phyloP scores from a whole-genome alignment of 2,329 filamentous ascomycete genomes.

The Penicillium paneum region DNA sequence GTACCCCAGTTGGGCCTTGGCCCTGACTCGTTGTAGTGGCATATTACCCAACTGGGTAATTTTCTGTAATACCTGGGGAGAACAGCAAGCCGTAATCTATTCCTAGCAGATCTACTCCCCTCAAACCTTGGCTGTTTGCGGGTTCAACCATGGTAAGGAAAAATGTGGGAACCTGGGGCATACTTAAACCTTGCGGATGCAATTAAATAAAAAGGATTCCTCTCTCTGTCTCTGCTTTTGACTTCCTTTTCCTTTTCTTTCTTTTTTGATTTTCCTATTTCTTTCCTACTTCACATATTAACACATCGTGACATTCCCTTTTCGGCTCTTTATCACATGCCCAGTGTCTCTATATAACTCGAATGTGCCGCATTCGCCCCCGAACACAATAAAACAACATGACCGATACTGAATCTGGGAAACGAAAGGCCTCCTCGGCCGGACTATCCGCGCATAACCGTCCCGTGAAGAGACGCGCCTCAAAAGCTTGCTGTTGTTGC shows the following conservation, averaged over 20 bases:
- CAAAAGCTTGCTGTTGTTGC: conserved; percentile 85
- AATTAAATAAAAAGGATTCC: conserved; percentile 17
- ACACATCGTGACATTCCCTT: not conserved
- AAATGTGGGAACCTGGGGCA: conserved; percentile 18
- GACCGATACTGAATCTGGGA: conserved; percentile 41
- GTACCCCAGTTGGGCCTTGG: not conserved
- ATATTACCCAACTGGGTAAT: not conserved
- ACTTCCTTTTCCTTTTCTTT: not conserved
- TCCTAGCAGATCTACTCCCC: not conserved
- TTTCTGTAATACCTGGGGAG: not conserved
- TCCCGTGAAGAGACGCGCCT: conserved; percentile 78
- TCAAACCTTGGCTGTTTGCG: conserved; percentile 1
- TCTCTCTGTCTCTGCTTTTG: conserved; percentile 10
- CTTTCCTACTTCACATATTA: conserved; percentile 1
- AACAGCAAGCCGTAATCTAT: not conserved
- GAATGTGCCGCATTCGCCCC: conserved; percentile 23
- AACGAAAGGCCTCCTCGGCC: conserved; percentile 57
- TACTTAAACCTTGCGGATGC: conserved; percentile 31
- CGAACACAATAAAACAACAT: conserved; percentile 15
- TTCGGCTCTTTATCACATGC: conserved; percentile 3
- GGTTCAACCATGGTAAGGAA: not conserved
- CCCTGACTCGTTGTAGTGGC: not conserved
- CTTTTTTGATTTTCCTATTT: not conserved
- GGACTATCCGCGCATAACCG: conserved; percentile 53
- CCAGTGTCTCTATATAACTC: conserved; percentile 5